Conservation (phyloP, 2,329 filamentous ascomycete species). For the Trichoderma sp. region DNA sequence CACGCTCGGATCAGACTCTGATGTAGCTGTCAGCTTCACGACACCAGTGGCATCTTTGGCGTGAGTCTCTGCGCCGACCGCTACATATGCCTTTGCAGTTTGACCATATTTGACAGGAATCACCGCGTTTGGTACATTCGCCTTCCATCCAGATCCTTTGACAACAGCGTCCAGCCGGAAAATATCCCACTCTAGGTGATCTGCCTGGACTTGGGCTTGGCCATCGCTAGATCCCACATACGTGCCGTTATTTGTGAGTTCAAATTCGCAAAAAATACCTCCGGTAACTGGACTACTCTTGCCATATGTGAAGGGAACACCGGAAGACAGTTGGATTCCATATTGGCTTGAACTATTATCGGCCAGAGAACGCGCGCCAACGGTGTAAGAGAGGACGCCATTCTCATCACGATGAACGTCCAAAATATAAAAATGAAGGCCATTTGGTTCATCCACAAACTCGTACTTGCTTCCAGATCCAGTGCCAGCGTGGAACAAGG, state of each 20-base stretch:
- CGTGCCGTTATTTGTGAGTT: constrained; percentile 45
- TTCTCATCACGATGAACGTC: constrained; percentile 38
- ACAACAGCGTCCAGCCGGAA: constrained; percentile 45
- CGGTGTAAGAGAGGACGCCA: constrained; percentile 47
- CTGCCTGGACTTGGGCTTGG: constrained; percentile 36
- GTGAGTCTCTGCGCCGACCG: constrained; percentile 35
- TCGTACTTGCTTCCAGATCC: constrained; percentile 50
- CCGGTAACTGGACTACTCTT: constrained; percentile 29
- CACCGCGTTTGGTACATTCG: constrained; percentile 41
- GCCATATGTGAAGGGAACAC: constrained; percentile 28
- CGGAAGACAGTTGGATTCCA: constrained; percentile 38
- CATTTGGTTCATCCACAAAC: constrained; percentile 45
- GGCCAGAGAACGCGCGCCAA: constrained; percentile 45
- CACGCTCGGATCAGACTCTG: constrained; percentile 40
- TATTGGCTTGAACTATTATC: constrained; percentile 25
- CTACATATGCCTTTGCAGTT: constrained; percentile 39
- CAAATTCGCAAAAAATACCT: constrained; percentile 45
- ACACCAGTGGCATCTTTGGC: constrained; percentile 35
- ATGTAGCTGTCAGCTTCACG: constrained; percentile 34
- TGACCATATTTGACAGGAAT: constrained; percentile 42
- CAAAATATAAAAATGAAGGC: constrained; percentile 50
- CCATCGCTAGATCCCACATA: constrained; percentile 26
- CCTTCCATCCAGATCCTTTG: constrained; percentile 44
- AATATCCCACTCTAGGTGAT: constrained; percentile 43
- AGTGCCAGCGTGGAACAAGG: constrained; percentile 53